phyloP scores from a whole-genome alignment of 805 yeast genomes.

The Wickerhamomyces queroliae region DNA sequence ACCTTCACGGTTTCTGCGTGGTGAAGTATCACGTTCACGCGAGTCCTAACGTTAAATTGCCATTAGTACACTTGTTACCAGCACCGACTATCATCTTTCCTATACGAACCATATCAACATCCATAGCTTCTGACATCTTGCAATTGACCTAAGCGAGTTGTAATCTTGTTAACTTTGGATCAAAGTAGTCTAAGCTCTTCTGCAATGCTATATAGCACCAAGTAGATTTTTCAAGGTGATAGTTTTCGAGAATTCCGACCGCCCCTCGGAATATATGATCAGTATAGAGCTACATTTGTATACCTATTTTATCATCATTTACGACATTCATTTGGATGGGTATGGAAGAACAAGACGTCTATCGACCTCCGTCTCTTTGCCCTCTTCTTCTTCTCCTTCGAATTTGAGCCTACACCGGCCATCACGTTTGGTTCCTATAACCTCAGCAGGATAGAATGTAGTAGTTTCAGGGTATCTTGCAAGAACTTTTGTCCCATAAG shows the following conservation, averaged over 20 bases:
- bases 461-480: constrained; percentile 98
- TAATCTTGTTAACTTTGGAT: too few relatives aligned
- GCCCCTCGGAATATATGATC: constrained; percentile 1
- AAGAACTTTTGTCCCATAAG: constrained; percentile 74
- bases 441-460: constrained; percentile 92
- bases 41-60: constrained; percentile 11
- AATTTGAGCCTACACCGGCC: constrained; percentile 76
- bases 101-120: constrained; percentile 1
- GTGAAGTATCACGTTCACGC: constrained; percentile 25
- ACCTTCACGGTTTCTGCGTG: constrained; percentile 20
- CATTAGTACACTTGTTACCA: constrained; percentile 5
- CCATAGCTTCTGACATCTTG: constrained; percentile 4
- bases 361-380: constrained; percentile 90
- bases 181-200: too few relatives aligned
- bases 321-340: constrained; percentile 31
- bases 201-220: too few relatives aligned
- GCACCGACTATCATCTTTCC: background rate
- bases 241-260: background rate
- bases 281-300: too few relatives aligned
- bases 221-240: background rate
- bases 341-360: constrained; percentile 77
- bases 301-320: too few relatives aligned
- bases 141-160: background rate
- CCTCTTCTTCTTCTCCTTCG: constrained; percentile 96
- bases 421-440: constrained; percentile 67